These are phyloP conservation scores for Trichoderma hamatum DNA, from an alignment of 2,329 filamentous ascomycete species.

Conservation along the genomic window DNA sequence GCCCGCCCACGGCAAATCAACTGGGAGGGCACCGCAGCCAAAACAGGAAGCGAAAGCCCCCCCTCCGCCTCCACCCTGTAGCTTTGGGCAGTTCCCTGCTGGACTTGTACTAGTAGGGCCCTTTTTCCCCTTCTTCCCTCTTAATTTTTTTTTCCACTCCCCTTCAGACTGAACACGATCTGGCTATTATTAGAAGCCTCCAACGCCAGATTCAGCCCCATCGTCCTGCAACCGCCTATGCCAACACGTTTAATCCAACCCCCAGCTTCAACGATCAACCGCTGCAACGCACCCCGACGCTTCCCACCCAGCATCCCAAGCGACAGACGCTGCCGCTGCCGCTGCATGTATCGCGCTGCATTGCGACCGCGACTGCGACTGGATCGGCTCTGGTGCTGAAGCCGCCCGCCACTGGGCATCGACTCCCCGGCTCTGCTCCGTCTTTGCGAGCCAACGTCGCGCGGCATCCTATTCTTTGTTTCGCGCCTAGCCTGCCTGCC, in stretches of 20 bases:
- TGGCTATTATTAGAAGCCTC: conserved; percentile 56
- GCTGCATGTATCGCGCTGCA: conserved; percentile 14
- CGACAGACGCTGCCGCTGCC: conserved; percentile 13
- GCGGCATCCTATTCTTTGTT: background rate
- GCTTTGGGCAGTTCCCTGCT: background rate
- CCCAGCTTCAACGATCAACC: conserved; percentile 28
- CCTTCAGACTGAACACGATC: conserved; percentile 46
- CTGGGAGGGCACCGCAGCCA: background rate
- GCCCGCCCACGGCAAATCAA: background rate
- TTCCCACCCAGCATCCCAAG: background rate
- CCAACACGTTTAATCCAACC: conserved; percentile 27
- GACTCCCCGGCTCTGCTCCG: background rate
- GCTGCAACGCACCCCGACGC: conserved; percentile 14
- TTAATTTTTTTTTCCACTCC: conserved; percentile 31
- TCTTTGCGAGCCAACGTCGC: background rate
- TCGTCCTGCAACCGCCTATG: conserved; percentile 36
- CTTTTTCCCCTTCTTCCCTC: conserved; percentile 13
- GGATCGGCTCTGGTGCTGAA: conserved; percentile 13
- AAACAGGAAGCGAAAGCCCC: background rate
- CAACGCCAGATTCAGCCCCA: conserved; percentile 56
- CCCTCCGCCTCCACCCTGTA: conserved; percentile 21
- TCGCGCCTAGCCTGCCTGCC: background rate
- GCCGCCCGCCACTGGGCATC: background rate
- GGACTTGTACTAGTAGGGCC: conserved; percentile 1
- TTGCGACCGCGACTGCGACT: conserved; percentile 15